phyloP scores from a whole-genome alignment of 441 rosid genomes.

The Pelargonium cotyledonis region DNA sequence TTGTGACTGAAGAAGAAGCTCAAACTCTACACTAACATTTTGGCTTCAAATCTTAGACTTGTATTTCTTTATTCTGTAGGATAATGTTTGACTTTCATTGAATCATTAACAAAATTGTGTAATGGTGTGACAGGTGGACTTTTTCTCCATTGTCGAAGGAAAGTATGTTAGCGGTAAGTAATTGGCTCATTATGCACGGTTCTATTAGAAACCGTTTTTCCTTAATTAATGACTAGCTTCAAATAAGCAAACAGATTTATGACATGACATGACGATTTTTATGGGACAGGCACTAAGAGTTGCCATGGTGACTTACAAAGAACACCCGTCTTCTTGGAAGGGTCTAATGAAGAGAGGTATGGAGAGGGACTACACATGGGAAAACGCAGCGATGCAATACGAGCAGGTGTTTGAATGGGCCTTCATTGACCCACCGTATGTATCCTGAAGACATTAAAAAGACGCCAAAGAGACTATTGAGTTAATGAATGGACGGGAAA shows the following conservation, averaged over 20 bases:
- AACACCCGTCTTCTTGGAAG: conserved; percentile 66
- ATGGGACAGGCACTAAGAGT: conserved; percentile 50
- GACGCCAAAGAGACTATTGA: not conserved
- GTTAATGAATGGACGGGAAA: not conserved
- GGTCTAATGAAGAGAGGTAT: conserved; percentile 80
- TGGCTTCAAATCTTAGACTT: not conserved
- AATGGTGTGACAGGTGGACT: conserved; percentile 59
- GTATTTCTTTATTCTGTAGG: not conserved
- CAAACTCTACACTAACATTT: no score
- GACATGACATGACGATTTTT: not conserved
- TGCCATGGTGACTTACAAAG: conserved; percentile 64
- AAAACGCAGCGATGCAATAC: conserved; percentile 75
- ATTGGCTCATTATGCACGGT: not conserved
- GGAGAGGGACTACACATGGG: conserved; percentile 66
- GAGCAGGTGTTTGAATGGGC: conserved; percentile 87
- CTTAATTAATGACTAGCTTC: no score
- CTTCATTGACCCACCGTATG: conserved; percentile 62
- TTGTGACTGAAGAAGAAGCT: no score
- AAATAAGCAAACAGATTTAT: not conserved
- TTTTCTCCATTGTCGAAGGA: conserved; percentile 76
- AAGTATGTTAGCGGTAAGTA: conserved; percentile 64
- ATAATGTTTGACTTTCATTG: not conserved
- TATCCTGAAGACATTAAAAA: conserved; percentile 23
- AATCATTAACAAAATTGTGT: conserved; percentile 5
- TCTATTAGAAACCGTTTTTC: no score